phyloP scores from a whole-genome alignment of 257 asterid species.

The Catharanthus roseus region DNA sequence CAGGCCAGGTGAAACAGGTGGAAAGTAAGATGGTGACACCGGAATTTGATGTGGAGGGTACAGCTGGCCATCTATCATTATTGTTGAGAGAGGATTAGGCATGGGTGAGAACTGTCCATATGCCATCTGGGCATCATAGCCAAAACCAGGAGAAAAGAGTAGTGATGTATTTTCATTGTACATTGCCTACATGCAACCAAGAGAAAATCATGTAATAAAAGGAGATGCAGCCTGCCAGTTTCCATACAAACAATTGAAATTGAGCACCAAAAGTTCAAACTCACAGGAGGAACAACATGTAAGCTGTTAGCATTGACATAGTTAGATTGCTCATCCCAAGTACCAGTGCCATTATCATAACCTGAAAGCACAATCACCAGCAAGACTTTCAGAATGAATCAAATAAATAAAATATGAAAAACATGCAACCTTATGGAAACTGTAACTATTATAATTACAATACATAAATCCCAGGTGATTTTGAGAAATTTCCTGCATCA shows the following conservation, averaged over 20 bases:
- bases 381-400: background rate
- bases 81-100: slow-evolving; percentile 76
- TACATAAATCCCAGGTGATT: background rate
- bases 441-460: background rate
- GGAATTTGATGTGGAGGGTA: slow-evolving; percentile 88
- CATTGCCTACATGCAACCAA: slow-evolving; percentile 60
- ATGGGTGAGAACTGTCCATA: slow-evolving; percentile 94
- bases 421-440: background rate
- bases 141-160: slow-evolving; percentile 77
- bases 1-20: slow-evolving; percentile 85
- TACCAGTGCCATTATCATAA: slow-evolving; percentile 67
- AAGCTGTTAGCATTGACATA: slow-evolving; percentile 73
- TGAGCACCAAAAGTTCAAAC: slow-evolving; percentile 23
- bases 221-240: slow-evolving; percentile 1
- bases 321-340: slow-evolving; percentile 76
- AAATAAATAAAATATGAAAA: background rate
- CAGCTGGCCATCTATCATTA: slow-evolving; percentile 93
- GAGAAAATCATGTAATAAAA: background rate
- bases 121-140: slow-evolving; percentile 85
- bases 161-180: slow-evolving; percentile 78
- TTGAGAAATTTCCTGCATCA: background rate
- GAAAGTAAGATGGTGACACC: slow-evolving; percentile 63
- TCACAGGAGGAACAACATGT: slow-evolving; percentile 82
- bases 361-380: slow-evolving; percentile 41
- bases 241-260: slow-evolving; percentile 16